Conservation (phyloP, 169 alveolate genomes). For the Plasmodium vivax region DNA sequence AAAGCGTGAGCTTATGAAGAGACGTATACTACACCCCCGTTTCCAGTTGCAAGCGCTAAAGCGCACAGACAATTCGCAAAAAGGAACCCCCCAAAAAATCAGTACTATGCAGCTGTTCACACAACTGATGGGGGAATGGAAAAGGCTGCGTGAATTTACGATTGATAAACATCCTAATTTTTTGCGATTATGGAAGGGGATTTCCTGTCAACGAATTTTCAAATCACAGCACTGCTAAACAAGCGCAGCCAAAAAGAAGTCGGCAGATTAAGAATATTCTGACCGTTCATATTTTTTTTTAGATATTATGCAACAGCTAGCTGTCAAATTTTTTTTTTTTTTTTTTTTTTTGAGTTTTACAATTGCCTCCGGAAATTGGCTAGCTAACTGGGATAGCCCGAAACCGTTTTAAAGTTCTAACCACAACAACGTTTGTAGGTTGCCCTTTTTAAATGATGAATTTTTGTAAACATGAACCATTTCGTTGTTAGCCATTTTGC, state of each 20-base stretch:
- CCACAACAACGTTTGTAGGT: background rate
- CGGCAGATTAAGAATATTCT: background rate
- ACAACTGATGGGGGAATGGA: background rate
- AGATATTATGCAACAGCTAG: background rate
- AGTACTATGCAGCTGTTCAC: background rate
- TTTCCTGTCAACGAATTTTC: background rate
- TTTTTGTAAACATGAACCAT: background rate
- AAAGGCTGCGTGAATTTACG: slow-evolving; percentile 6
- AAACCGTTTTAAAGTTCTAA: background rate
- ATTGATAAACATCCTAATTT: background rate
- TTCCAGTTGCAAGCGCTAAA: background rate
- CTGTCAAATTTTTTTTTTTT: background rate
- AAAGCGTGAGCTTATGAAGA: background rate
- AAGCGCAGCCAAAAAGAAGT: background rate
- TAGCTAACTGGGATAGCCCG: background rate
- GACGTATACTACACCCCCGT: background rate
- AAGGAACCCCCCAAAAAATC: background rate
- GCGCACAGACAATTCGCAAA: background rate
- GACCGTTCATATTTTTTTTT: background rate
- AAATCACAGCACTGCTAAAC: background rate
- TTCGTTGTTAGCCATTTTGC: background rate
- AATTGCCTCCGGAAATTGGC: background rate
- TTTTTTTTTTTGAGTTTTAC: background rate
- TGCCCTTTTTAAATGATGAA: background rate
- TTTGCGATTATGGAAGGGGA: background rate